Conservation (phyloP, 768 basidiomycete genomes). For the Chlorophyllum brunneum region DNA sequence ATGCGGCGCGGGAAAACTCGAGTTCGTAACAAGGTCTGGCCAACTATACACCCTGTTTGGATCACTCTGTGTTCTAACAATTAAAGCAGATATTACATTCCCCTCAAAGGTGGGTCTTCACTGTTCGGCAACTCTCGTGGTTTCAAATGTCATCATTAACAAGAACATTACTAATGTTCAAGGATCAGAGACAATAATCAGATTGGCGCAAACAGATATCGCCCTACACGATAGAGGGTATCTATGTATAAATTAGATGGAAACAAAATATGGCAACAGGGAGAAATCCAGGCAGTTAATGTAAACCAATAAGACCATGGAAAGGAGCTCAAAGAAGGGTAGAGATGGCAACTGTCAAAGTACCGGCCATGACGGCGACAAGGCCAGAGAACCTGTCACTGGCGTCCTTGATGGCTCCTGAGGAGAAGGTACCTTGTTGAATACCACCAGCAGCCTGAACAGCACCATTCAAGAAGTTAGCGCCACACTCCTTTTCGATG, state of each 20-base stretch:
- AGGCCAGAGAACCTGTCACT: slow-evolving; percentile 19
- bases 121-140: too few species aligned
- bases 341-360: slow-evolving; percentile 5
- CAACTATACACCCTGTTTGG: too few species aligned
- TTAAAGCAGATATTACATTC: too few species aligned
- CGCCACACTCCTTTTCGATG: slow-evolving; percentile 62
- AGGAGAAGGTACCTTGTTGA: slow-evolving; percentile 23
- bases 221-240: slow-evolving; percentile 9
- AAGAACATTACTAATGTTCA: neutral
- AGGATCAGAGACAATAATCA: neutral
- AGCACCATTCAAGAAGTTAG: slow-evolving; percentile 62
- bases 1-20: too few species aligned
- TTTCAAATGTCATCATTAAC: neutral
- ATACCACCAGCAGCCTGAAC: slow-evolving; percentile 65
- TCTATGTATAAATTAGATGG: slow-evolving; percentile 12
- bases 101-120: too few species aligned
- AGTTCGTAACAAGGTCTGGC: too few species aligned
- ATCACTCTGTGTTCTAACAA: too few species aligned
- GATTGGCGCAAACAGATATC: neutral
- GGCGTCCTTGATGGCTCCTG: slow-evolving; percentile 21
- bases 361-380: slow-evolving; percentile 23
- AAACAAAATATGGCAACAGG: slow-evolving; percentile 5
- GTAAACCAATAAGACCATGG: neutral
- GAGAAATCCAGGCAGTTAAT: neutral
- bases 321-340: slow-evolving; percentile 9